Evolutionary conservation across 495 filamentous ascomycete genomes (phyloP), one percentile per base, ranked within the genome.

Genomic region (Penicillium roqueforti): DNA sequence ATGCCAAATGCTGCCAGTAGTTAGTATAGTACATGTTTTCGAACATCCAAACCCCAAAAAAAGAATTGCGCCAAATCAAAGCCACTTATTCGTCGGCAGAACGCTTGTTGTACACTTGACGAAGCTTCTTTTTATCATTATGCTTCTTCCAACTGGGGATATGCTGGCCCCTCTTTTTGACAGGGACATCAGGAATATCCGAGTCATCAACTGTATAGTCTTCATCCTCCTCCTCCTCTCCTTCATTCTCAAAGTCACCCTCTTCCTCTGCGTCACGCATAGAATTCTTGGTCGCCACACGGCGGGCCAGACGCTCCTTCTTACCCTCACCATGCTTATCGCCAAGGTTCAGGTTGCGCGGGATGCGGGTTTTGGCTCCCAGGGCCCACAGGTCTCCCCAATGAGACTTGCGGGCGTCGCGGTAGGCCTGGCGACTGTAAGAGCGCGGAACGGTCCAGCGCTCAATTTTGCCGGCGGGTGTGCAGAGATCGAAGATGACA

Each of bases 341-440:
- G 10, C 87, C 86, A 3, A 90, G 73, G 26, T 83, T 81, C 40
- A 89, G 65, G 36, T 71, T 78, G 52, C 87, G 74, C 3, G 58
- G 57, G 1, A 85, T 79, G 38, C 89, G 78, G 0, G 89, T 95
- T 80, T 97, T 98, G 6, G 91, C 92, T 1, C 92, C 95, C 3
- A 98, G 76, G 6, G 91, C 91, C 93, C 93, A 98, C 18, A 97
- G 73, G 68, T 98, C 93, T 39, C 95, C 93, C 93, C 93, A 97
- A 34, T 68, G 68, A 0, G 86, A 80, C 68, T 98, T 98, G 53
- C 92, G 83, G 25, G 95, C 95, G 63, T 98, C 95, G 40, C 85
- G 86, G 73, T 88, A 97, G 3, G 89, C 89, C 57, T 85, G 80
- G 52, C 80, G 85, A 56, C 86, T 85, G 69, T 84, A 95, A 36